Evolutionary conservation across 2,329 filamentous ascomycete species (phyloP).

Genomic region (Botrytis sinoallii): DNA sequence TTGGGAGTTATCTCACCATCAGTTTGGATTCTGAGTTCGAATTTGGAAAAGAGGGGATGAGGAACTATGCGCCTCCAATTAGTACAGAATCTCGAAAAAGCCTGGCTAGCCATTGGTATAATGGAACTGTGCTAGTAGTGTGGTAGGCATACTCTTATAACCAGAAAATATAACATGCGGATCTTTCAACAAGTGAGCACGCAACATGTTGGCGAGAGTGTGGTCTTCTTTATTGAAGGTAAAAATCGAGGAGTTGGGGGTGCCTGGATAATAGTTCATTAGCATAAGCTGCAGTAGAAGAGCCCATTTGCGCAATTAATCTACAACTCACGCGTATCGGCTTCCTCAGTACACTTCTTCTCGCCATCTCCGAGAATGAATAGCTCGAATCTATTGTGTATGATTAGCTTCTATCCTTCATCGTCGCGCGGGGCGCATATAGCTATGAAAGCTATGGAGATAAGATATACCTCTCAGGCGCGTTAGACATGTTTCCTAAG

Average conservation of each 20-base stretch:
- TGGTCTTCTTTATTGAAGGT: constrained; percentile 96
- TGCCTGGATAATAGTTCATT: constrained; percentile 53
- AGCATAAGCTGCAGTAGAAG: not conserved
- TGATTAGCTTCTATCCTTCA: not conserved
- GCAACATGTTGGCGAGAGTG: constrained; percentile 86
- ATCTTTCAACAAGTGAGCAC: constrained; percentile 79
- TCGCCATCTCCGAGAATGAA: constrained; percentile 85
- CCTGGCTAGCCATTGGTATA: not conserved
- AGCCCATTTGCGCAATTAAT: not conserved
- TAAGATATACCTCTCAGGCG: constrained; percentile 12
- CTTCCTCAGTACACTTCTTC: constrained; percentile 87
- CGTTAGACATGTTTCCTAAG: constrained; percentile 20
- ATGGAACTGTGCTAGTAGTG: constrained; percentile 36
- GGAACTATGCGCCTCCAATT: constrained; percentile 33
- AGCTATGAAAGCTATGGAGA: not conserved
- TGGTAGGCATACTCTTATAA: constrained; percentile 68
- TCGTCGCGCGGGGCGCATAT: not conserved
- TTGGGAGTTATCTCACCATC: constrained; percentile 86
- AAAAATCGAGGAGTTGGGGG: constrained; percentile 94
- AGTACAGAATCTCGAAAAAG: not conserved
- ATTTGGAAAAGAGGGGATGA: constrained; percentile 47
- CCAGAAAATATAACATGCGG: constrained; percentile 84
- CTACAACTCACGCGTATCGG: constrained; percentile 75
- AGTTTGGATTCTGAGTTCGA: constrained; percentile 82
- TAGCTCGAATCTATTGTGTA: constrained; percentile 72